Conservation (phyloP, 257 asterid species). For the Catharanthus roseus region DNA sequence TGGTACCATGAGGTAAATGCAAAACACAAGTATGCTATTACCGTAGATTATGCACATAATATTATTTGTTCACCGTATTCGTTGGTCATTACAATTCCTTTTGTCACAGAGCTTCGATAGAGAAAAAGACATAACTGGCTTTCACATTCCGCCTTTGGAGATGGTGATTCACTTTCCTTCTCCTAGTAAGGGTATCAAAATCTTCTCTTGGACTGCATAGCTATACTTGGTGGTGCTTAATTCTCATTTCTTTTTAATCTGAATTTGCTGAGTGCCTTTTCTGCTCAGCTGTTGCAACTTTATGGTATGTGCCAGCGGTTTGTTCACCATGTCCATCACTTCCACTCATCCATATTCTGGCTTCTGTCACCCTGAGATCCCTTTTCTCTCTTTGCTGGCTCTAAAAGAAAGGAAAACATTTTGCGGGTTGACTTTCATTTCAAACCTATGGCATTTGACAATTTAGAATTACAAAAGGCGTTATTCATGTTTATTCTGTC, state of each 20-base stretch:
- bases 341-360: background rate
- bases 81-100: conserved; percentile 3
- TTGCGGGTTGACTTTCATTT: background rate
- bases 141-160: conserved; percentile 73
- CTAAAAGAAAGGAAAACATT: background rate
- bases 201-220: conserved; percentile 13
- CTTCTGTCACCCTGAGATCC: background rate
- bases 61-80: conserved; percentile 11
- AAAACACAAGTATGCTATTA: background rate
- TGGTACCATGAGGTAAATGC: conserved; percentile 87
- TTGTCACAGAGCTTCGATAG: conserved; percentile 70
- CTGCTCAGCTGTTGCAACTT: background rate
- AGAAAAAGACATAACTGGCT: conserved; percentile 67
- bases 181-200: conserved; percentile 56
- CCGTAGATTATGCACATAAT: conserved; percentile 7
- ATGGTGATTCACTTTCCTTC: conserved; percentile 92
- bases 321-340: background rate
- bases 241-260: conserved; percentile 4
- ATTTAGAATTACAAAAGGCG: too few relatives aligned
- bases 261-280: background rate
- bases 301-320: background rate
- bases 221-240: background rate
- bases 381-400: background rate
- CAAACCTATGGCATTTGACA: background rate
- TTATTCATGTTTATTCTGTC: too few relatives aligned